Evolutionary conservation across 2,329 filamentous ascomycete genomes (phyloP).

Genomic region (Pseudopithomyces maydicus): DNA sequence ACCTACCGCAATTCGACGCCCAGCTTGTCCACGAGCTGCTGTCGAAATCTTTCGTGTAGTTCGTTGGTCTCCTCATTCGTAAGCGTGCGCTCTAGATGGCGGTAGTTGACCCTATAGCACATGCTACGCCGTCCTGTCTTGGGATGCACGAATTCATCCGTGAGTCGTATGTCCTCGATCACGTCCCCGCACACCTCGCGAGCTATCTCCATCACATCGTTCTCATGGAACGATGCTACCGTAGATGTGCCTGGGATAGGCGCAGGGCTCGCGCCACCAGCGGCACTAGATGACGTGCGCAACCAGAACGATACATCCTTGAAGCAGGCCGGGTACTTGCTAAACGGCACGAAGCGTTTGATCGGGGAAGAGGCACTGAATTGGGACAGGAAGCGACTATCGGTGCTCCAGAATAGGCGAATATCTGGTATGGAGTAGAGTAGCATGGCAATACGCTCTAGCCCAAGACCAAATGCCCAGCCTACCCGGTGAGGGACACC

Average conservation of each 20-base stretch:
- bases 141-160: conserved; percentile 88
- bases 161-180: conserved; percentile 83
- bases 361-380: conserved; percentile 62
- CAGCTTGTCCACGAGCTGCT: conserved; percentile 69
- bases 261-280: conserved; percentile 24
- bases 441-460: conserved; percentile 96
- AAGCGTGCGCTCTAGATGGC: conserved; percentile 87
- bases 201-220: conserved; percentile 96
- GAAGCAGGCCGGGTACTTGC: conserved; percentile 85
- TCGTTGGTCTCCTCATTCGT: conserved; percentile 80
- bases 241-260: not conserved
- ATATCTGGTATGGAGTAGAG: conserved; percentile 97
- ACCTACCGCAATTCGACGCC: conserved; percentile 78
- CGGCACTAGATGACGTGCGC: conserved; percentile 29
- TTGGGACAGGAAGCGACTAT: conserved; percentile 83
- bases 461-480: conserved; percentile 94
- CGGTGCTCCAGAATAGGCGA: conserved; percentile 90
- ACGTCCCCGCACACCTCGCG: conserved; percentile 79
- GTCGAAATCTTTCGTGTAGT: conserved; percentile 71
- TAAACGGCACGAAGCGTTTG: conserved; percentile 80
- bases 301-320: conserved; percentile 98
- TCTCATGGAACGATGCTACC: conserved; percentile 74
- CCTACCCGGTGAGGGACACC: conserved; percentile 76
- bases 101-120: conserved; percentile 93
- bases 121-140: conserved; percentile 81